Conservation (phyloP, 345 rosid species). For the Litchi chinensis region DNA sequence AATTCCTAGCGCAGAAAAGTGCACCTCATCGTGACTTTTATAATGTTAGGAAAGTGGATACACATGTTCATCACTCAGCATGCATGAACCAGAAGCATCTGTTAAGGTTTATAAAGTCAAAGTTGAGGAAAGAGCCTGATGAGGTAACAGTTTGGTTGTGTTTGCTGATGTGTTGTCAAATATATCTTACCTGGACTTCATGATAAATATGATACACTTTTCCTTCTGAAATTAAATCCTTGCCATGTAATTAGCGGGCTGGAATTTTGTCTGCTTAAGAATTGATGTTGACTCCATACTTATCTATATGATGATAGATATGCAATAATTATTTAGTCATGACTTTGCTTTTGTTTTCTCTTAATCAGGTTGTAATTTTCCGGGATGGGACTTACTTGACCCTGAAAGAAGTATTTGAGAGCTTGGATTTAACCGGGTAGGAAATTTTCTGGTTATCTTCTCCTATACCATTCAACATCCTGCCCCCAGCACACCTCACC, state of each 20-base stretch:
- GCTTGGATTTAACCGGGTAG: slow-evolving; percentile 94
- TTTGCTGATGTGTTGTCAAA: background rate
- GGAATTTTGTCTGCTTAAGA: background rate
- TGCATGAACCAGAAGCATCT: slow-evolving; percentile 99
- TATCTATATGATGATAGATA: slow-evolving; percentile 11
- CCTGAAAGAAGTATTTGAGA: slow-evolving; percentile 93
- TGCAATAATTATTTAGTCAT: slow-evolving; percentile 3
- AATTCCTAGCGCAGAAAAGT: slow-evolving; percentile 97
- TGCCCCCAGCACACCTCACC: background rate
- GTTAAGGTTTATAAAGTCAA: slow-evolving; percentile 95
- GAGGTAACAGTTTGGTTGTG: slow-evolving; percentile 56
- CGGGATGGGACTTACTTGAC: slow-evolving; percentile 98
- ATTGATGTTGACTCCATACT: background rate
- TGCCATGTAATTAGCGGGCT: background rate
- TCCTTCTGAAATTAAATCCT: background rate
- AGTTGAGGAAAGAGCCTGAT: slow-evolving; percentile 94
- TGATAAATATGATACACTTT: background rate
- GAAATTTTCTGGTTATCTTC: background rate
- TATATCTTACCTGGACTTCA: background rate
- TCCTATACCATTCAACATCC: too few species aligned
- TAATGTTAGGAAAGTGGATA: slow-evolving; percentile 98
- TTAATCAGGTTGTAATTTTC: slow-evolving; percentile 91
- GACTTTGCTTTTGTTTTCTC: slow-evolving; percentile 3
- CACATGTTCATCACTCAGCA: slow-evolving; percentile 98
- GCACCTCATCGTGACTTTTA: slow-evolving; percentile 99